Conservation (phyloP, 2,329 filamentous ascomycete genomes). For the Penicillium sclerotigenum region DNA sequence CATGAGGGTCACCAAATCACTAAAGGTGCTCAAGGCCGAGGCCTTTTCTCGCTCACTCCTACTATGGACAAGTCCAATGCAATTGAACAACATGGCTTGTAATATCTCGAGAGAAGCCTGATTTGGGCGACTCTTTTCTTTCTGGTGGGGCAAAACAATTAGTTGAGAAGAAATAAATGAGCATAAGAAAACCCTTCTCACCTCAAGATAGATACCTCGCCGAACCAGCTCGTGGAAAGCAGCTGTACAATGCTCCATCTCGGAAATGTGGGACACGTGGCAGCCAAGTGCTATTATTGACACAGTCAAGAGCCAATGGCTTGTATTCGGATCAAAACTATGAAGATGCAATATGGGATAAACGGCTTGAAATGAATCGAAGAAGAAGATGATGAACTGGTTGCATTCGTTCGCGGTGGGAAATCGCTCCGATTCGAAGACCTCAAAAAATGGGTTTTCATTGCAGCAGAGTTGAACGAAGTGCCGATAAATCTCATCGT, state of each 20-base stretch:
- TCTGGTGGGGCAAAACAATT: conserved; percentile 17
- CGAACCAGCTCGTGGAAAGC: conserved; percentile 45
- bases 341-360: conserved; percentile 42
- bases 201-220: conserved; percentile 37
- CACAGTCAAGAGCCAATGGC: conserved; percentile 42
- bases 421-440: conserved; percentile 34
- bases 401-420: conserved; percentile 27
- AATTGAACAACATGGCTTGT: conserved; percentile 33
- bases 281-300: conserved; percentile 43
- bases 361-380: conserved; percentile 39
- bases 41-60: conserved; percentile 23
- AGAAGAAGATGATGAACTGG: conserved; percentile 36
- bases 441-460: conserved; percentile 29
- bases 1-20: conserved; percentile 28
- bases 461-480: conserved; percentile 34
- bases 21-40: conserved; percentile 26
- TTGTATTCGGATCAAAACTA: conserved; percentile 36
- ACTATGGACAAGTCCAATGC: conserved; percentile 32
- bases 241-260: conserved; percentile 29
- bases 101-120: conserved; percentile 27
- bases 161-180: background rate
- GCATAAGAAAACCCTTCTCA: conserved; percentile 12
- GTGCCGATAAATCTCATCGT: conserved; percentile 29
- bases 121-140: conserved; percentile 21
- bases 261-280: conserved; percentile 29